phyloP scores from a whole-genome alignment of 1,284 basidiomycete genomes.

The Ustilago cynodontis region DNA sequence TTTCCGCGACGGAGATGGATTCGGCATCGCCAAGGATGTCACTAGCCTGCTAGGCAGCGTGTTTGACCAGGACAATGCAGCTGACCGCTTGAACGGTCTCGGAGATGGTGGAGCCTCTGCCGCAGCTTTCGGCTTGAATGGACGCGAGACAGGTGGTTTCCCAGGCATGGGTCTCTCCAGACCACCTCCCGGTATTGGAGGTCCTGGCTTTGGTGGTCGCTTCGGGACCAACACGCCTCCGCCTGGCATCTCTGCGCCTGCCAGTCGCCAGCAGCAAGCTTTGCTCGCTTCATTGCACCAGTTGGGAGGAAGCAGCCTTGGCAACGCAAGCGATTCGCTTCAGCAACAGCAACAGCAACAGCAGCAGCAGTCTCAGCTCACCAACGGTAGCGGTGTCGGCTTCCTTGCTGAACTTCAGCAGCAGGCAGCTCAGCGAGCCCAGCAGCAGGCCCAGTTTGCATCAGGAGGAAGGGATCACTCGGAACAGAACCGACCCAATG shows the following conservation, averaged over 20 bases:
- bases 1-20: conserved; percentile 25
- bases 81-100: conserved; percentile 24
- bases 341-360: conserved; percentile 46
- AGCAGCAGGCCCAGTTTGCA: conserved; percentile 43
- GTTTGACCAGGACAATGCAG: conserved; percentile 48
- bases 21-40: conserved; percentile 43
- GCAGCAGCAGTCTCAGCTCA: conserved; percentile 29
- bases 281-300: conserved; percentile 51
- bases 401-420: conserved; percentile 51
- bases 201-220: conserved; percentile 37
- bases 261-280: conserved; percentile 54
- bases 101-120: conserved; percentile 38
- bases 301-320: conserved; percentile 25
- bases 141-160: conserved; percentile 37
- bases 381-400: conserved; percentile 41
- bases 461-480: conserved; percentile 23
- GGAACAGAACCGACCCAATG: conserved; percentile 30
- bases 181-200: conserved; percentile 45
- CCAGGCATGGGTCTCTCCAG: conserved; percentile 43
- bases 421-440: conserved; percentile 46
- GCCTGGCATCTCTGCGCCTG: conserved; percentile 43
- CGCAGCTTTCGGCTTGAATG: conserved; percentile 27
- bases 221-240: conserved; percentile 52
- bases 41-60: conserved; percentile 57
- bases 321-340: conserved; percentile 18